Conservation (phyloP, 2,329 filamentous ascomycete species). For the Hypoxylon sp. region DNA sequence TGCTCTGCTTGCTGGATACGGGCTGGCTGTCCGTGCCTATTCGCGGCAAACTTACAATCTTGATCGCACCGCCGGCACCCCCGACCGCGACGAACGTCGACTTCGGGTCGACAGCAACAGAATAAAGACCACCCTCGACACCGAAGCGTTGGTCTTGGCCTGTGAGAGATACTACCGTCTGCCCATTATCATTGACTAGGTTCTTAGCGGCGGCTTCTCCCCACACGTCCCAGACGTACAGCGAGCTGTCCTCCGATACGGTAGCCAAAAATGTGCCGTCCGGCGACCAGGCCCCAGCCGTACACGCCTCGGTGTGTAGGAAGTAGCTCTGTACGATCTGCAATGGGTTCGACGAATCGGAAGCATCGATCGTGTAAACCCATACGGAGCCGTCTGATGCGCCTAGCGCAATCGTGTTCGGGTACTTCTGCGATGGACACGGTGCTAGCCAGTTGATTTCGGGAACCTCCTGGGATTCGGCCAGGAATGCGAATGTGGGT, state of each 20-base stretch:
- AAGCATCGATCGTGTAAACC: conserved; percentile 88
- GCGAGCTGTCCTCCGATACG: conserved; percentile 87
- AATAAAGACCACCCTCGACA: conserved; percentile 92
- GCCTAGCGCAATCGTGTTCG: conserved; percentile 88
- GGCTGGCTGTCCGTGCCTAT: conserved; percentile 55
- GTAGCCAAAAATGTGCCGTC: conserved; percentile 90
- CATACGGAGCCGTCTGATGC: conserved; percentile 93
- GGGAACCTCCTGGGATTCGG: conserved; percentile 88
- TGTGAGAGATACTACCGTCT: conserved; percentile 82
- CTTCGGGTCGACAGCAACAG: conserved; percentile 84
- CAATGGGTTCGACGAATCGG: conserved; percentile 72
- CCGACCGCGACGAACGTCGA: conserved; percentile 87
- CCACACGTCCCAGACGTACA: conserved; percentile 95
- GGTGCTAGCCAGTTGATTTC: conserved; percentile 92
- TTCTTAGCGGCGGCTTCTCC: conserved; percentile 77
- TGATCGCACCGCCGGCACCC: conserved; percentile 88
- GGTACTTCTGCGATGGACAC: conserved; percentile 78
- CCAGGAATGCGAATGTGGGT: conserved; percentile 73
- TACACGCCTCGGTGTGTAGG: conserved; percentile 87
- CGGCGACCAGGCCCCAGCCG: conserved; percentile 90
- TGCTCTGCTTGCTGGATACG: conserved; percentile 51
- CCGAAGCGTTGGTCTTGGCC: conserved; percentile 89
- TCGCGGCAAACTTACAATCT: conserved; percentile 86
- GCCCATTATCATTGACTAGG: conserved; percentile 66
- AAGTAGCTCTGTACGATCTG: conserved; percentile 93